Evolutionary conservation across 768 basidiomycete genomes (phyloP).

Genomic region (Podaxis sp.): DNA sequence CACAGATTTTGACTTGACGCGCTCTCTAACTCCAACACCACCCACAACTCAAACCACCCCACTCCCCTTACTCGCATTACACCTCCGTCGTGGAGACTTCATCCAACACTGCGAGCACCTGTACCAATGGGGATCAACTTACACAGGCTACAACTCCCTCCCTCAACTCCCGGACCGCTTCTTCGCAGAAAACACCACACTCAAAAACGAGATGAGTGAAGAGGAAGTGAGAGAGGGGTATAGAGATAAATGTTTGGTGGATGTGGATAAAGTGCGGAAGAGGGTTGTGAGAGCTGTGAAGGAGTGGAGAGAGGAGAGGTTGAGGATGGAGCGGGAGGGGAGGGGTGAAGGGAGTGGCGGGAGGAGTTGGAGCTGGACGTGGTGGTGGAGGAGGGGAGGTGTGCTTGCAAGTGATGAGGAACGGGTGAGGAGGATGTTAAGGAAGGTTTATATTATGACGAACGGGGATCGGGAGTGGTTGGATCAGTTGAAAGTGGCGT

Average conservation of each 20-base stretch:
- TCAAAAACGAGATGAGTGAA: constrained; percentile 8
- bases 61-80: constrained; percentile 54
- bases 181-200: constrained; percentile 11
- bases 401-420: not conserved
- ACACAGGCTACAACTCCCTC: constrained; percentile 54
- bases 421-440: constrained; percentile 25
- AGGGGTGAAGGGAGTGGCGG: not conserved
- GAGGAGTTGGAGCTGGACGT: constrained; percentile 5
- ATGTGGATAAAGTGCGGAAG: constrained; percentile 44
- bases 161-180: constrained; percentile 49
- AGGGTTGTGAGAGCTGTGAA: constrained; percentile 32
- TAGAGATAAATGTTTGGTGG: constrained; percentile 50
- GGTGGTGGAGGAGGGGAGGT: not conserved
- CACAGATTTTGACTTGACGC: not conserved
- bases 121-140: constrained; percentile 36
- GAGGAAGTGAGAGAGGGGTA: constrained; percentile 34
- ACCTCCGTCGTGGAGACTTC: constrained; percentile 59
- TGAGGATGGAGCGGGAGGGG: constrained; percentile 13
- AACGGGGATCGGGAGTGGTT: constrained; percentile 57
- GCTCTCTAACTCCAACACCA: constrained; percentile 1
- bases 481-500: constrained; percentile 37
- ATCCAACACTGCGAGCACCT: constrained; percentile 45
- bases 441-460: constrained; percentile 60
- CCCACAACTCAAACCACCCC: not conserved
- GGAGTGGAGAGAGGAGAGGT: constrained; percentile 23